A percentile compares a stretch with the other conserved stretches of the same genome.
phyloP scores from a whole-genome alignment of 1,284 basidiomycete species.

The Xerocomus cyaneibrunnescens region DNA sequence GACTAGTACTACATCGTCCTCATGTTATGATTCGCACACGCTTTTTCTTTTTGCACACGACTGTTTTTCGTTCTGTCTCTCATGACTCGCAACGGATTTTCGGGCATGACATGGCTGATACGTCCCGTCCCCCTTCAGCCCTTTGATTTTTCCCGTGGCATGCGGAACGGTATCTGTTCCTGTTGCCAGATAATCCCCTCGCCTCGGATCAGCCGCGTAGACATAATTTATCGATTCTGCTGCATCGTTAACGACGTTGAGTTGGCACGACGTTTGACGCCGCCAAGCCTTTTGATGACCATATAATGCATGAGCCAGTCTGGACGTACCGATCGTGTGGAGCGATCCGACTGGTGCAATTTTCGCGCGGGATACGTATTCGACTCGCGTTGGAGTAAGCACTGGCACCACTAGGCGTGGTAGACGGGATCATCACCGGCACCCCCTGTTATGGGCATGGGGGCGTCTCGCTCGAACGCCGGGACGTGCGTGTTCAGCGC shows the following conservation, averaged over 20 bases:
- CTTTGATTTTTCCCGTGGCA: neutral
- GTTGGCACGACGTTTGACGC: neutral
- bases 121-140: neutral
- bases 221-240: conserved; percentile 23
- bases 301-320: no score
- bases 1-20: neutral
- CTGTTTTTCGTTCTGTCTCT: neutral
- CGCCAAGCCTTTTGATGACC: neutral
- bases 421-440: no score
- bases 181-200: neutral
- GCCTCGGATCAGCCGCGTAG: conserved; percentile 11
- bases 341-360: neutral
- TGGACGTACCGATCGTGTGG: neutral
- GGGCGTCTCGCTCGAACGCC: neutral
- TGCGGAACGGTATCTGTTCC: neutral
- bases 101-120: conserved; percentile 3
- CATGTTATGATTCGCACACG: conserved; percentile 3
- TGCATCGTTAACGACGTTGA: neutral
- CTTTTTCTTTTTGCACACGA: neutral
- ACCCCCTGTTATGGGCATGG: no score
- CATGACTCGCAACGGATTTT: conserved; percentile 9
- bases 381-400: no score
- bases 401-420: no score
- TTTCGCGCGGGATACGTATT: neutral
- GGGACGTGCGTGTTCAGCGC: neutral